These are phyloP conservation scores for Collybiopsis confluens DNA, from an alignment of 768 basidiomycete genomes.

Conservation along the genomic window DNA sequence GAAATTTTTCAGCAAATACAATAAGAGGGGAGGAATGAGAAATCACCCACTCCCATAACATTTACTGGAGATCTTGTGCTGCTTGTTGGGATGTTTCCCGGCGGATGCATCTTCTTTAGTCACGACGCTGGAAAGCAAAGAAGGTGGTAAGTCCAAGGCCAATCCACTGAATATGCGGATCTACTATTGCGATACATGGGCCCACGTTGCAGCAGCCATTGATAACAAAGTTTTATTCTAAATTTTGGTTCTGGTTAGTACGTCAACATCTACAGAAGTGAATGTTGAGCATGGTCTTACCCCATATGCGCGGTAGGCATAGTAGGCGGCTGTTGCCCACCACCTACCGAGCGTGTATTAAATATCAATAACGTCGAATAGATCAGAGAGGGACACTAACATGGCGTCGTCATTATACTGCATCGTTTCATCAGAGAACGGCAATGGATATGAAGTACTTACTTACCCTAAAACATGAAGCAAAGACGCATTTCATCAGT, in stretches of 20 bases:
- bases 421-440: background rate
- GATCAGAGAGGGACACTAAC: slow-evolving; percentile 15
- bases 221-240: slow-evolving; percentile 34
- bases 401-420: slow-evolving; percentile 48
- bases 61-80: slow-evolving; percentile 33
- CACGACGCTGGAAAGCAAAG: slow-evolving; percentile 32
- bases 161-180: slow-evolving; percentile 12
- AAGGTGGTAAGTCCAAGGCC: background rate
- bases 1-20: background rate
- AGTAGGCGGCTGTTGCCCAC: slow-evolving; percentile 52
- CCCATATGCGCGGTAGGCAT: slow-evolving; percentile 45
- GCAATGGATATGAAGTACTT: background rate
- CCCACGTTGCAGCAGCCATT: slow-evolving; percentile 46
- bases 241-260: slow-evolving; percentile 23
- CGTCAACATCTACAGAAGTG: background rate
- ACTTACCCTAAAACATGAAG: too few species aligned
- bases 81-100: slow-evolving; percentile 36
- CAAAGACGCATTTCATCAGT: too few species aligned
- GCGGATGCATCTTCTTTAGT: slow-evolving; percentile 34
- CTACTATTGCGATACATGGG: slow-evolving; percentile 42
- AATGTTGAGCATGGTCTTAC: slow-evolving; percentile 1
- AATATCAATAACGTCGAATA: too few species aligned
- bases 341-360: slow-evolving; percentile 28
- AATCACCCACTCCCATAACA: slow-evolving; percentile 38
- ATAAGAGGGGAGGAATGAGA: background rate